Evolutionary conservation across 192 early-diverging fungal species (phyloP), one percentile per base, ranked within the genome.

Genomic region (Entomortierella parvispora): DNA sequence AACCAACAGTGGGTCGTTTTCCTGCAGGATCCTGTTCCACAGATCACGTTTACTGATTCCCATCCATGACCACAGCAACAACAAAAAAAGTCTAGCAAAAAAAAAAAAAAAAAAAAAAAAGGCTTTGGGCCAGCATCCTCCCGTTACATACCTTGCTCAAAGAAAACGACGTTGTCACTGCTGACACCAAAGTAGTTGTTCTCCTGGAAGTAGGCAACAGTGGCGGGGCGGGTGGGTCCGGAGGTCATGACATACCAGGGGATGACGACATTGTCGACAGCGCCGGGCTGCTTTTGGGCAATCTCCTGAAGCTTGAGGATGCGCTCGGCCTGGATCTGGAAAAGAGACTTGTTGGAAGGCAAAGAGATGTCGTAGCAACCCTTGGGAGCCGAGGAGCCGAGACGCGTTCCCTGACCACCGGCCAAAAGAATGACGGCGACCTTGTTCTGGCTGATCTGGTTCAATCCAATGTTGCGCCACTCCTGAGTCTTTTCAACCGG

Each of bases 241-340:
- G 94, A 96, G 49, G 95, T 96, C 97, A 99, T 99, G 70, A 99
- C 89, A 79, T 97, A 97, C 97, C 97, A 99, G 9, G 97, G 96
- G 58, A 99, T 95, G 25, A 90, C 84, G 15, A 91, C 82, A n/a
- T 85, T 67, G 4, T 69, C 67, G 5, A 64, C 45, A n/a, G 81
- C 63, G 46, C 71, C 69, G 42, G 80, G 53, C 23, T 45, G 58
- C 58, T 71, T 61, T 46, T 62, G 68, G 14, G 86, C 81, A 43
- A 96, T 54, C 48, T 88, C 80, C 82, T 99, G 95, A 62, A 99
- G 72, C 42, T 90, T 86, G 29, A 88, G 79, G 81, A 99, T 97
- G 52, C 97, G 92, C 84, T 97, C 93, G 17, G 92, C 97, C 83
- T 99, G 97, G 59, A 99, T 82, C 65, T 93, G 93, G 84, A 99